Evolutionary conservation across 2,329 filamentous ascomycete genomes (phyloP).

Genomic region (Thermoascus crustaceus): DNA sequence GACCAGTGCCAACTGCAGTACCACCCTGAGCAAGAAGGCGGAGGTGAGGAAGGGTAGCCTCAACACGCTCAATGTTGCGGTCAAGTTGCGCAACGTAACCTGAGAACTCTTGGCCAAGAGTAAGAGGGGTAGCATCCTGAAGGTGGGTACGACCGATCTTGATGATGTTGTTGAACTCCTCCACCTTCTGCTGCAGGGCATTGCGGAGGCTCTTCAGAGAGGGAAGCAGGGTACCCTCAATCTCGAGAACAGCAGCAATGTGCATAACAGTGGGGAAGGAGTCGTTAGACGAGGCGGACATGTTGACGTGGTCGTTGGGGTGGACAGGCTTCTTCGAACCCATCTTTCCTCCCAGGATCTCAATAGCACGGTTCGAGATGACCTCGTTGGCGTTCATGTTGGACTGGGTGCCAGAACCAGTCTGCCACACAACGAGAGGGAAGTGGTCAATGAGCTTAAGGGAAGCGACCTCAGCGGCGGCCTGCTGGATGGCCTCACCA

Average conservation of each 20-base stretch:
- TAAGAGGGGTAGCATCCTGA: conserved; percentile 93
- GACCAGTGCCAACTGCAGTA: conserved; percentile 91
- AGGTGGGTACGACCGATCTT: conserved; percentile 98
- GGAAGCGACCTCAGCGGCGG: conserved; percentile 83
- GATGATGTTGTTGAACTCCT: conserved; percentile 89
- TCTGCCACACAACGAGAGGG: conserved; percentile 98
- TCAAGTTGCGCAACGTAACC: conserved; percentile 94
- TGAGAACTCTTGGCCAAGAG: conserved; percentile 93
- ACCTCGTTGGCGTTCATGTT: conserved; percentile 99
- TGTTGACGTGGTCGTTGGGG: conserved; percentile 99
- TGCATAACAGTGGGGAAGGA: conserved; percentile 99
- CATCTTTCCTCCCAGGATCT: conserved; percentile 89
- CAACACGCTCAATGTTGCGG: conserved; percentile 77
- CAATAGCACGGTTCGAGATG: conserved; percentile 97
- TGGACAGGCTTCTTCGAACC: conserved; percentile 97
- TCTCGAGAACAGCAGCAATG: conserved; percentile 90
- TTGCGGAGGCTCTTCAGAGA: conserved; percentile 72
- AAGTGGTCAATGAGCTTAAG: conserved; percentile 96
- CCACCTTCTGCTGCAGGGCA: conserved; percentile 79
- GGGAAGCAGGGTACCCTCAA: conserved; percentile 78
- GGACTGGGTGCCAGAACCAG: conserved; percentile 94
- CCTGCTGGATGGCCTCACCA: conserved; percentile 88
- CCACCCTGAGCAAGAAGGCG: conserved; percentile 87
- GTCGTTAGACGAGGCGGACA: conserved; percentile 97
- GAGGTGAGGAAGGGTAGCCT: conserved; percentile 74